Conservation (phyloP, 2,329 filamentous ascomycete species). For the Teratosphaeria viscida region DNA sequence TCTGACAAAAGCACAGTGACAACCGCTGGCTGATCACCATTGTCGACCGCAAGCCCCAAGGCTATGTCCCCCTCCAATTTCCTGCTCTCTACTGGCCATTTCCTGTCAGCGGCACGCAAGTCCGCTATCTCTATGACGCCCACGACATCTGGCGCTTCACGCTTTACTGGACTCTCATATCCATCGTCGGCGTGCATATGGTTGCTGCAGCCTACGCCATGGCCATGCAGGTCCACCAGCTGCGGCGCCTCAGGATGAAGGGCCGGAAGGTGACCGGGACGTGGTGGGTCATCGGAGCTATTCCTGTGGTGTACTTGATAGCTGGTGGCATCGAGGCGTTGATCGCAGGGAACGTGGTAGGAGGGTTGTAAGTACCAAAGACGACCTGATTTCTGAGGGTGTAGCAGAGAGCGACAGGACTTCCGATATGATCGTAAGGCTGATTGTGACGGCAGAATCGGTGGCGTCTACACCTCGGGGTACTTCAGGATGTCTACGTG, state of each 20-base stretch:
- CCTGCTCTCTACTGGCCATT: slow-evolving; percentile 73
- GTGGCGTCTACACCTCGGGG: slow-evolving; percentile 69
- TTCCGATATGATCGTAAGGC: neutral
- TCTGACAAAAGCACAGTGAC: slow-evolving; percentile 1
- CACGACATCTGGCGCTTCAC: slow-evolving; percentile 81
- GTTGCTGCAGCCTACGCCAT: slow-evolving; percentile 62
- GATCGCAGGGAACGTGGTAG: slow-evolving; percentile 70
- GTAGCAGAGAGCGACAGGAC: neutral
- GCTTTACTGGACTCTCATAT: slow-evolving; percentile 72
- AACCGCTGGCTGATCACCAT: slow-evolving; percentile 35
- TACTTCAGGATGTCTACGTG: slow-evolving; percentile 89
- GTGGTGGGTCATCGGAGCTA: slow-evolving; percentile 46
- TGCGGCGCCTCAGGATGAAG: neutral
- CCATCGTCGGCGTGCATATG: slow-evolving; percentile 66
- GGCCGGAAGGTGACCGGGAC: slow-evolving; percentile 18
- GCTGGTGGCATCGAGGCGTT: slow-evolving; percentile 67
- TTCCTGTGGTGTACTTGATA: slow-evolving; percentile 59
- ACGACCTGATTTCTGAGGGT: neutral
- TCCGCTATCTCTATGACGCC: slow-evolving; percentile 60
- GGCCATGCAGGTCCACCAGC: slow-evolving; percentile 49
- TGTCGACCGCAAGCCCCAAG: slow-evolving; percentile 38
- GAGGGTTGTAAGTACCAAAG: slow-evolving; percentile 55
- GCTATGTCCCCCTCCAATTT: slow-evolving; percentile 62
- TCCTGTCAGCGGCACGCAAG: slow-evolving; percentile 44
- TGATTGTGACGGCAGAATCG: slow-evolving; percentile 45